Evolutionary conservation across 2,329 filamentous ascomycete genomes (phyloP).

Genomic region (Colletotrichum shisoi): DNA sequence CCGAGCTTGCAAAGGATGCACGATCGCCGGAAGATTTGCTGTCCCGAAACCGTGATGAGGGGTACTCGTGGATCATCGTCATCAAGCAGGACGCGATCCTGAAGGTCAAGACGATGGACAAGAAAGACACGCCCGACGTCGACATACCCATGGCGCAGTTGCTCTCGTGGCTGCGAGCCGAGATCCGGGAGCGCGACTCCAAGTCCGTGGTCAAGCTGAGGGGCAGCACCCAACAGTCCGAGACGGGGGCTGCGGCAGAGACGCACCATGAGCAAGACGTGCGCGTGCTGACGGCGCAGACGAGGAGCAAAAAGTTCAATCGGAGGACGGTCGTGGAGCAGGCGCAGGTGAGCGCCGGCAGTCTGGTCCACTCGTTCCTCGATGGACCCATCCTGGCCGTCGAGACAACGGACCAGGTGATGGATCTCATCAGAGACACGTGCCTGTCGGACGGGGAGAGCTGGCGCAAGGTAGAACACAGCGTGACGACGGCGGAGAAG

Average conservation of each 20-base stretch:
- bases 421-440: slow-evolving; percentile 78
- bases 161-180: slow-evolving; percentile 78
- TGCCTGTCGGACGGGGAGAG: slow-evolving; percentile 80
- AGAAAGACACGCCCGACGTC: slow-evolving; percentile 76
- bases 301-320: slow-evolving; percentile 90
- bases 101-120: slow-evolving; percentile 80
- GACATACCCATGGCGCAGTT: slow-evolving; percentile 79
- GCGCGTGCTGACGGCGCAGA: slow-evolving; percentile 81
- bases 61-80: slow-evolving; percentile 86
- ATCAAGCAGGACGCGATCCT: slow-evolving; percentile 80
- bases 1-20: slow-evolving; percentile 84
- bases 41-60: slow-evolving; percentile 76
- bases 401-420: slow-evolving; percentile 83
- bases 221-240: slow-evolving; percentile 46
- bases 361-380: slow-evolving; percentile 73
- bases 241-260: slow-evolving; percentile 45
- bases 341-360: slow-evolving; percentile 66
- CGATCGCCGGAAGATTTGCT: slow-evolving; percentile 81
- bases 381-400: slow-evolving; percentile 85
- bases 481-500: slow-evolving; percentile 76
- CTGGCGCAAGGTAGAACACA: slow-evolving; percentile 83
- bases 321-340: slow-evolving; percentile 86
- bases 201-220: slow-evolving; percentile 61
- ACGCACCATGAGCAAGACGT: slow-evolving; percentile 72
- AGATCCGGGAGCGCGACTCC: slow-evolving; percentile 80